Evolutionary conservation across 495 filamentous ascomycete species (phyloP), one percentile per base, ranked within the genome.

Genomic region (Annulohypoxylon maeteangense): DNA sequence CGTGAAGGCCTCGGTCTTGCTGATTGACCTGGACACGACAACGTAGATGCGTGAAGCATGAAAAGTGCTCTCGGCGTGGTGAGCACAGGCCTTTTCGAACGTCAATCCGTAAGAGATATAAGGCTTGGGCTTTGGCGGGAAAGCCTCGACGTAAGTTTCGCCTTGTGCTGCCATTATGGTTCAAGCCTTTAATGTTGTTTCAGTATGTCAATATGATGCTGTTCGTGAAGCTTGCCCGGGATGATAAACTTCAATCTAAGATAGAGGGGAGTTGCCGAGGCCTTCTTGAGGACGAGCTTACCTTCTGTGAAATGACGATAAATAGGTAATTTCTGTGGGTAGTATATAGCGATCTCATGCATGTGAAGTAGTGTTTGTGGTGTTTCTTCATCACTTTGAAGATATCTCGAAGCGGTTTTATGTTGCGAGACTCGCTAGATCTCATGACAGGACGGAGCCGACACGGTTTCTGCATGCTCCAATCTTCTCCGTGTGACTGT

Each of bases 1-100:
- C 0, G 81, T 76, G 0, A 91, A 77, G 2, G 74, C 74, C 55
- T 86, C 79, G 0, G 88, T 90, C 58, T 86, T 87, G 16, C 78
- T 80, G 58, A 91, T 80, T 11, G 88, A 85, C n/a, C 76, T 79
- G 0, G 89, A 91, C 29, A 84, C 85, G 16, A 92, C 86, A 45
- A 91, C 79, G 71, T 90, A 90, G 42, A 88, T 79, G 42, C 82
- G 80, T 14, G 76, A 80, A 32, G 86, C 86, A 5, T 83, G 31
- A 68, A 90, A 88, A 7, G 82, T 87, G 11, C 82, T 72, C 36
- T 75, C 57, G 27, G 87, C 79, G 71, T 89, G 87, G 50, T 81
- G 79, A 47, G 78, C 78, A 60, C 81, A 84, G 16, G 86, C 82
- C 62, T 81, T 75, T 18, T 82, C 80, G 72, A 86, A 89, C 18